Conservation (phyloP, 1,284 basidiomycete species). For the Moniliophthora roreri region DNA sequence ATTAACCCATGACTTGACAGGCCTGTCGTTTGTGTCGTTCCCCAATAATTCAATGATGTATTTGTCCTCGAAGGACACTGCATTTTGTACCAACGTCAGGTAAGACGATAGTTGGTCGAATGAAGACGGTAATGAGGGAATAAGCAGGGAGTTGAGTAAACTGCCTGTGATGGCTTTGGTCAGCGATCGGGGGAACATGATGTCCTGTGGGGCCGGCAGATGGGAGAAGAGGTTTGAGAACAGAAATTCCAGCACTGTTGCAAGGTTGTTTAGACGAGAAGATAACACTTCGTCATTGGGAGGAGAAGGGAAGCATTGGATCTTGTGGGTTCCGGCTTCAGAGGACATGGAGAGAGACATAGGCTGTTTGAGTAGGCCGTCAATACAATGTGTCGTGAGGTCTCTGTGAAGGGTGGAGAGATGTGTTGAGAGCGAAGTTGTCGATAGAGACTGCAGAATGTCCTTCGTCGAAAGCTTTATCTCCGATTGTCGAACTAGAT, state of each 20-base stretch:
- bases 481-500: constrained; percentile 56
- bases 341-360: constrained; percentile 37
- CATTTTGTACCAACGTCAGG: constrained; percentile 51
- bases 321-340: constrained; percentile 36
- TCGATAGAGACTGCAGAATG: constrained; percentile 60
- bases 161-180: constrained; percentile 56
- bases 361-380: constrained; percentile 54
- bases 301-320: constrained; percentile 47
- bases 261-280: constrained; percentile 52
- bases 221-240: constrained; percentile 49
- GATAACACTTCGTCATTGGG: constrained; percentile 37
- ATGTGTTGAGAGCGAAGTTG: constrained; percentile 50
- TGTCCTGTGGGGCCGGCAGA: constrained; percentile 47
- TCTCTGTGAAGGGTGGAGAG: constrained; percentile 66
- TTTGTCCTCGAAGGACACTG: constrained; percentile 63
- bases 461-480: constrained; percentile 50
- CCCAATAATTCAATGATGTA: constrained; percentile 51
- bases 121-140: constrained; percentile 65
- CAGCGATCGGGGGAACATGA: constrained; percentile 50
- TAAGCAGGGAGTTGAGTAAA: constrained; percentile 63
- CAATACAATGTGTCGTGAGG: constrained; percentile 58
- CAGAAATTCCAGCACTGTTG: constrained; percentile 56
- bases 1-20: constrained; percentile 62
- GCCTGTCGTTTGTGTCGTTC: constrained; percentile 45
- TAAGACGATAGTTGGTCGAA: constrained; percentile 59